Evolutionary conservation across 2,329 filamentous ascomycete genomes (phyloP).

Genomic region (Fusarium sp.): DNA sequence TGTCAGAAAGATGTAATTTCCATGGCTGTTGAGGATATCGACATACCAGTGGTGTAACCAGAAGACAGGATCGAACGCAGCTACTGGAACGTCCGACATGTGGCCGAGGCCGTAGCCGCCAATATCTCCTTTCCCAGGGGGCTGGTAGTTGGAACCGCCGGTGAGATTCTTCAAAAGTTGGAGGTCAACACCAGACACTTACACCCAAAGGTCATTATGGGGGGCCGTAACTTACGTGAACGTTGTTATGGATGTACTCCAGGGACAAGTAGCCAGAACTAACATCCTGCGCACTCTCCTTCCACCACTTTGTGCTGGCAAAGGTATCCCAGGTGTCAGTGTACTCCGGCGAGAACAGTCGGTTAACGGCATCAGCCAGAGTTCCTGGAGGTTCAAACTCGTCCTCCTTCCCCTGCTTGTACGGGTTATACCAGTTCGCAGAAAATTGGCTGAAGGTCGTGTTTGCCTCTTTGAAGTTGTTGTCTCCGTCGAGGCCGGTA

Average conservation of each 20-base stretch:
- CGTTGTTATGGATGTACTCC: slow-evolving; percentile 59
- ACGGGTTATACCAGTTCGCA: slow-evolving; percentile 7
- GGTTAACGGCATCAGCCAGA: slow-evolving; percentile 42
- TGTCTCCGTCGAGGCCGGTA: slow-evolving; percentile 16
- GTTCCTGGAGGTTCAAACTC: slow-evolving; percentile 45
- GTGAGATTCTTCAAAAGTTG: not conserved
- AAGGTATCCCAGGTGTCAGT: not conserved
- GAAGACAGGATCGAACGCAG: slow-evolving; percentile 76
- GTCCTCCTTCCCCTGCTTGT: slow-evolving; percentile 8
- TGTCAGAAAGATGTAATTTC: not conserved
- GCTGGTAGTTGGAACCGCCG: not conserved
- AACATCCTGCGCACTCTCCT: slow-evolving; percentile 5
- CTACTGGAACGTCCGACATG: slow-evolving; percentile 69
- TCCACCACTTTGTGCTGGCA: not conserved
- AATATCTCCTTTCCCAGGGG: no score
- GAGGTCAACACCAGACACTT: not conserved
- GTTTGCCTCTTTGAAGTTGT: slow-evolving; percentile 15
- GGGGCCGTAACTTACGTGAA: slow-evolving; percentile 49
- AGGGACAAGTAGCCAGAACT: slow-evolving; percentile 44
- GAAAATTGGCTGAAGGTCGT: not conserved
- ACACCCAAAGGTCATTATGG: not conserved
- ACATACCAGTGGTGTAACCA: slow-evolving; percentile 70
- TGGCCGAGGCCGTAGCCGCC: slow-evolving; percentile 58
- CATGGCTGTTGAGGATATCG: no score
- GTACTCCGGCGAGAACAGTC: slow-evolving; percentile 42